A percentile compares a stretch with the other conserved stretches of the same genome.
Evolutionary conservation across 208 protist genomes (phyloP).

Genomic region (Sergeia podlipaevii): DNA sequence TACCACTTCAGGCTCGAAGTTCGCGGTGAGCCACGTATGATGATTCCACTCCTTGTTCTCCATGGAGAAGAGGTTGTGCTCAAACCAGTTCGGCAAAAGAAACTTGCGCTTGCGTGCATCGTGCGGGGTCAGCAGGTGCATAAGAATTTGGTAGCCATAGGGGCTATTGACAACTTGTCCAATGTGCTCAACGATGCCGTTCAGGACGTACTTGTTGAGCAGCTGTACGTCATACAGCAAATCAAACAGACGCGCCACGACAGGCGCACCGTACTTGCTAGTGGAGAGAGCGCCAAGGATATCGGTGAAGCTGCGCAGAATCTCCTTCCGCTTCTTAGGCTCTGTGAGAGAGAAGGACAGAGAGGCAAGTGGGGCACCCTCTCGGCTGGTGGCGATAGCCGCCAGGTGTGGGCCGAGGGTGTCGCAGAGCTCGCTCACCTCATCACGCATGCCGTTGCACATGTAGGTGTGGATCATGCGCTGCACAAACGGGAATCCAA

Average conservation of each 20-base stretch:
- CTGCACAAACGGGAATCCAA: conserved; percentile 84
- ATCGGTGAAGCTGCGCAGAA: conserved; percentile 63
- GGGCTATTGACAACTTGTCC: conserved; percentile 75
- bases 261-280: conserved; percentile 81
- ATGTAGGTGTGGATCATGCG: conserved; percentile 72
- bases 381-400: conserved; percentile 51
- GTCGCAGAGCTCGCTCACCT: conserved; percentile 86
- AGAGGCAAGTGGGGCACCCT: conserved; percentile 75
- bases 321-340: conserved; percentile 78
- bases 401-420: conserved; percentile 76
- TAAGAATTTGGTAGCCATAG: conserved; percentile 79
- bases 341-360: conserved; percentile 78
- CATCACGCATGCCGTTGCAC: conserved; percentile 56
- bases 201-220: conserved; percentile 76
- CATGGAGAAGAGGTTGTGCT: conserved; percentile 82
- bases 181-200: conserved; percentile 61
- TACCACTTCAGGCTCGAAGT: conserved; percentile 65
- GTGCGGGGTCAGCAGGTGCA: conserved; percentile 82
- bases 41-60: conserved; percentile 82
- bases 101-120: conserved; percentile 59
- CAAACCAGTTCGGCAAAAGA: conserved; percentile 75
- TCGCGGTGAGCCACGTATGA: conserved; percentile 81
- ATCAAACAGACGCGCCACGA: conserved; percentile 86
- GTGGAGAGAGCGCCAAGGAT: conserved; percentile 64
- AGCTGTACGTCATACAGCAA: conserved; percentile 84